Percentiles rank a stretch among this genome's conserved stretches.
Conservation (phyloP, 306 rosid genomes). For the Vigna angularis region DNA sequence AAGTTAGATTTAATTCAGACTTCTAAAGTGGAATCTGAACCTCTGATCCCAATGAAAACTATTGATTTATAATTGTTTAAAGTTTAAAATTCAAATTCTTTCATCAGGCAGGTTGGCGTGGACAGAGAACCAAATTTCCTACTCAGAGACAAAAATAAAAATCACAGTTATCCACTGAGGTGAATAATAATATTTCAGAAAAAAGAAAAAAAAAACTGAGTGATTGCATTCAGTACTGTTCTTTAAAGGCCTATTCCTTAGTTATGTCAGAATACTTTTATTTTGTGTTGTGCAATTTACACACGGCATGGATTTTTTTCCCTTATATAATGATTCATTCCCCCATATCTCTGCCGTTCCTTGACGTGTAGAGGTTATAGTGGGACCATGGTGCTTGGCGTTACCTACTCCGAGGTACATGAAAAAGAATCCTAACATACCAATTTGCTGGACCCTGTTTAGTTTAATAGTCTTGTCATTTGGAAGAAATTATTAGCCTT, state of each 20-base stretch:
- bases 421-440: slow-evolving; percentile 51
- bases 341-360: slow-evolving; percentile 31
- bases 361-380: slow-evolving; percentile 40
- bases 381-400: slow-evolving; percentile 48
- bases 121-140: neutral
- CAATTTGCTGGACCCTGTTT: slow-evolving; percentile 43
- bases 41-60: neutral
- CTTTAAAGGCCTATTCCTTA: slow-evolving; percentile 18
- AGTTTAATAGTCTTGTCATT: slow-evolving; percentile 37
- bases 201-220: neutral
- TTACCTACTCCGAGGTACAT: slow-evolving; percentile 42
- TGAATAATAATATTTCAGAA: neutral
- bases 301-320: slow-evolving; percentile 49
- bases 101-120: too few relatives aligned
- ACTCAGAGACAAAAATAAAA: slow-evolving; percentile 27
- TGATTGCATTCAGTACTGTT: slow-evolving; percentile 35
- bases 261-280: slow-evolving; percentile 46
- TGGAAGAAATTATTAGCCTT: slow-evolving; percentile 35
- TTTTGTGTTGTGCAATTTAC: slow-evolving; percentile 34
- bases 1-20: neutral
- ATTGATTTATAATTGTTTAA: neutral
- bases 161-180: slow-evolving; percentile 17
- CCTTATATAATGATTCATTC: slow-evolving; percentile 32
- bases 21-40: neutral
- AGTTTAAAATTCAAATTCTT: neutral